Evolutionary conservation across 2,329 filamentous ascomycete genomes (phyloP), one percentile per base, ranked within the genome.

Genomic region (Chlorencoelia australis): DNA sequence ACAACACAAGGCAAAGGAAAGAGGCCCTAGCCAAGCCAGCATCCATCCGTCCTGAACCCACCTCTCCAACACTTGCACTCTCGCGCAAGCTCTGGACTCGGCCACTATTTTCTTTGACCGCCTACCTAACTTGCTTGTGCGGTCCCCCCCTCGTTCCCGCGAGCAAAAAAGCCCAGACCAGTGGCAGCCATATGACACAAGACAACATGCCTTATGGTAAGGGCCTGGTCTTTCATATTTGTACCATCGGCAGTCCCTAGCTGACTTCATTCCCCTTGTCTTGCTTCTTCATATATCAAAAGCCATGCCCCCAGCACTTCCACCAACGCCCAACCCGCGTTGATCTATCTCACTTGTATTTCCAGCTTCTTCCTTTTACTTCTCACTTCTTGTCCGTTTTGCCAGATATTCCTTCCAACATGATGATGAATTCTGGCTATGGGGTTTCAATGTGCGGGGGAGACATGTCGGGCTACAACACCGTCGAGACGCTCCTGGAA

Each of bases 401-500:
- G 36, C 9, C 18, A 15, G 7, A 19, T 17, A 27, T 32, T 36
- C 29, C 15, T 25, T 33, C 20, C 14, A n/a, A n/a, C n/a, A n/a
- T n/a, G n/a, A n/a, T n/a, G n/a, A 54, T 53, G 47, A 58, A 52
- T 36, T 40, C 50, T 16, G 39, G 41, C 27, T 43, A 37, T 35
- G 33, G 17, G 16, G 29, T 33, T 15, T 15, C 43, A 25, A 36
- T 32, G 15, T 55, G 47, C 41, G 44, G 42, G 20, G 39, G 25
- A 20, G 43, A 43, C 29, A 31, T 43, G 18, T 33, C 49, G 41
- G 52, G 44, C 13, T 67, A 63, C 39, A 45, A 58, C 8, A 58
- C 56, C 10, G 48, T 57, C 44, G 66, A 69, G 41, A 56, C 59
- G 33, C 61, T 70, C 33, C 48, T 71, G 37, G 67, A 74, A 48